phyloP scores from a whole-genome alignment of 1,139 yeast species.

The Pichia inconspicua region DNA sequence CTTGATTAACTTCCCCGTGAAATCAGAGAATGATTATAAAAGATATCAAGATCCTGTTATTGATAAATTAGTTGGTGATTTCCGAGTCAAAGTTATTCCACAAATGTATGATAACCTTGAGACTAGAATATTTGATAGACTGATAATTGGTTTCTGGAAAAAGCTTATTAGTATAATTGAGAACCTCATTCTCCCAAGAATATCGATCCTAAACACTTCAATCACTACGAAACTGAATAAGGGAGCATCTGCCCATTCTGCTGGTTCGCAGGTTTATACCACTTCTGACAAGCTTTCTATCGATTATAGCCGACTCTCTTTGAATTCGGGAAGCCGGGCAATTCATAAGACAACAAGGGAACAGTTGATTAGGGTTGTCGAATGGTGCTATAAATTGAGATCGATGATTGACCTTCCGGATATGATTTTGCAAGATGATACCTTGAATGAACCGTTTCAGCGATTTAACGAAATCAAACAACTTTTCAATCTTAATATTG shows the following conservation, averaged over 20 bases:
- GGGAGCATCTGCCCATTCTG: conserved; percentile 5
- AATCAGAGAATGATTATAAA: conserved; percentile 15
- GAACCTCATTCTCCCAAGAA: conserved; percentile 24
- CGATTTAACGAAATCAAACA: conserved; percentile 15
- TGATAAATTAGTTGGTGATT: conserved; percentile 18
- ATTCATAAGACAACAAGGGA: conserved; percentile 17
- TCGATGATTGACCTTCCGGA: conserved; percentile 24
- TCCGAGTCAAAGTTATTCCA: conserved; percentile 19
- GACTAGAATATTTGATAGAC: conserved; percentile 23
- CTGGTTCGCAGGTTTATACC: neutral
- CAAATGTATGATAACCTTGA: conserved; percentile 25
- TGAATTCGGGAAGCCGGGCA: neutral
- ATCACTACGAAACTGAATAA: conserved; percentile 22
- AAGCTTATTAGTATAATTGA: conserved; percentile 22
- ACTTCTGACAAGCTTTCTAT: conserved; percentile 5
- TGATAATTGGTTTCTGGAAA: conserved; percentile 22
- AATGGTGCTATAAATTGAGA: conserved; percentile 25
- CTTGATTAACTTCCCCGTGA: conserved; percentile 17
- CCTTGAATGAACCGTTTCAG: conserved; percentile 19
- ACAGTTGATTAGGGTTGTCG: conserved; percentile 23
- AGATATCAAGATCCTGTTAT: conserved; percentile 19
- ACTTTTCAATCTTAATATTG: conserved; percentile 12
- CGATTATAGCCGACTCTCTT: neutral
- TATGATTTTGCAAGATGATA: conserved; percentile 16
- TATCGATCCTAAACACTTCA: conserved; percentile 20